These are phyloP conservation scores for Botrytis paeoniae DNA, from an alignment of 2,329 filamentous ascomycete species.

Conservation along the genomic window DNA sequence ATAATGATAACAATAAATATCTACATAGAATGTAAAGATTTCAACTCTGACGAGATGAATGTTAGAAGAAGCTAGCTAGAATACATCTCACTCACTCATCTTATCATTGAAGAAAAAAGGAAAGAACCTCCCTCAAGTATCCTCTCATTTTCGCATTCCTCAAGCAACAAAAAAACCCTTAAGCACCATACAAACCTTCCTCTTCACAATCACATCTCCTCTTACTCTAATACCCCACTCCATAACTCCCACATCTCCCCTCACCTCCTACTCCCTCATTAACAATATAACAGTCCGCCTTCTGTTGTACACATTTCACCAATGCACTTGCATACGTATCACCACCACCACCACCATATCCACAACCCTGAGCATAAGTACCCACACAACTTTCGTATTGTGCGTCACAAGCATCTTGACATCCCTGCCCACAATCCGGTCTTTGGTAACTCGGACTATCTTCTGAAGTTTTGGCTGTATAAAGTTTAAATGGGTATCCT, in stretches of 20 bases:
- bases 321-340: conserved; percentile 36
- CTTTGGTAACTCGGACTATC: conserved; percentile 47
- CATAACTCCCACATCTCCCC: conserved; percentile 43
- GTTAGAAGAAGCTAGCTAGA: background rate
- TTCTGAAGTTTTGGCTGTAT: conserved; percentile 44
- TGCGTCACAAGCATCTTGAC: conserved; percentile 51
- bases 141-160: background rate
- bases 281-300: conserved; percentile 46
- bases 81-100: background rate
- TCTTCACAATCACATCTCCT: background rate
- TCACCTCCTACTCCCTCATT: conserved; percentile 43
- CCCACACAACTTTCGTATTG: conserved; percentile 50
- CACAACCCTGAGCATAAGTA: conserved; percentile 51
- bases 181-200: background rate
- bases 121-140: background rate
- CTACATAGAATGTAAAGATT: background rate
- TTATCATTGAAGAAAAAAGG: background rate
- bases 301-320: conserved; percentile 49
- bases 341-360: conserved; percentile 25
- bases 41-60: background rate
- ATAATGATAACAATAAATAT: background rate
- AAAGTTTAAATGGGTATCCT: conserved; percentile 51
- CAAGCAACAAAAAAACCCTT: background rate
- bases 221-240: conserved; percentile 26
- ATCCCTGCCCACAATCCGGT: conserved; percentile 42